Conservation (phyloP, 139 green algal genomes). For the Chlamydomonas sp. region DNA sequence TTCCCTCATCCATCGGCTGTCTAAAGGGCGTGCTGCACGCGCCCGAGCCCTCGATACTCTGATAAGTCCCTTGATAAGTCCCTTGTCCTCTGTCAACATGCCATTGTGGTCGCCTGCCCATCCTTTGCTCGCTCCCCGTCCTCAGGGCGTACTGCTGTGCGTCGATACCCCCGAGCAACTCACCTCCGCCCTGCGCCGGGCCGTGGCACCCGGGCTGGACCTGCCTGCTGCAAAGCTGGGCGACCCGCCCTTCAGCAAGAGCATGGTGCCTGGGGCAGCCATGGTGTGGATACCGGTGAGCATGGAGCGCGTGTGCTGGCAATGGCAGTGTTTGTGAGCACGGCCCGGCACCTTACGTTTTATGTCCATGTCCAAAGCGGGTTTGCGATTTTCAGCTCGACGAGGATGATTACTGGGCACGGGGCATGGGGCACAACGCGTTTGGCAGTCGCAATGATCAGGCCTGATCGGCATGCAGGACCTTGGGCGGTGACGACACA, state of each 20-base stretch:
- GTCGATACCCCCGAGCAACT: conserved; percentile 34
- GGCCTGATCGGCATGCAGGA: too few species aligned
- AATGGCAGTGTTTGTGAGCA: not conserved
- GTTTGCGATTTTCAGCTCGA: too few species aligned
- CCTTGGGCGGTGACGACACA: too few species aligned
- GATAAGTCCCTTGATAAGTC: too few species aligned
- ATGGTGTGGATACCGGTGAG: conserved; percentile 29
- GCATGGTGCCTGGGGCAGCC: conserved; percentile 24
- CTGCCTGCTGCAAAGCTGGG: not conserved
- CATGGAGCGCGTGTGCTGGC: not conserved
- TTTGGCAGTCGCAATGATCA: too few species aligned
- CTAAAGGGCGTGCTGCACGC: too few species aligned
- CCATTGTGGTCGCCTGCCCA: too few species aligned
- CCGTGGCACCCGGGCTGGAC: conserved; percentile 1
- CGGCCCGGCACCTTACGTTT: conserved; percentile 1
- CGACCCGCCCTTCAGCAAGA: conserved; percentile 36
- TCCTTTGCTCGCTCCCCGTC: not conserved
- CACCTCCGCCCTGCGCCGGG: not conserved
- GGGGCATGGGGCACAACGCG: too few species aligned
- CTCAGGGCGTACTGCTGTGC: conserved; percentile 43
- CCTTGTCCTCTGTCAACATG: too few species aligned
- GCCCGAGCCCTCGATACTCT: too few species aligned
- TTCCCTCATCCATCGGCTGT: too few species aligned
- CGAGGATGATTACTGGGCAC: too few species aligned
- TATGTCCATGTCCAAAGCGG: not conserved